Conservation (phyloP, 108 stramenopile genomes). For the Nannochloropsis gaditana region DNA sequence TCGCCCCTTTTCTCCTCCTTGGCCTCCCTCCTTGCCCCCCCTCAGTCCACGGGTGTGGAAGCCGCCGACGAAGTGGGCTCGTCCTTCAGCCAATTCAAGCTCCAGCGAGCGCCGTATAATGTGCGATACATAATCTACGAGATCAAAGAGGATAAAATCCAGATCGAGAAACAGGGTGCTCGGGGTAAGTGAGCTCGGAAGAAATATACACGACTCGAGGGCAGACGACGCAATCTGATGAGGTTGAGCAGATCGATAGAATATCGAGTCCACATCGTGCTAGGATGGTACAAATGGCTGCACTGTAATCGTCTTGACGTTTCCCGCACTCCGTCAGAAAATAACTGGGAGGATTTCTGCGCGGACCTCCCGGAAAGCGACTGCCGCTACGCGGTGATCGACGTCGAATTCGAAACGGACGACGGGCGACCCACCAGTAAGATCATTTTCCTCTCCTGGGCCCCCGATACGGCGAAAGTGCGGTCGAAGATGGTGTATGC, state of each 20-base stretch:
- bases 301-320: neutral
- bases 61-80: slow-evolving; percentile 40
- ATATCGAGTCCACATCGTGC: no score
- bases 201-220: neutral
- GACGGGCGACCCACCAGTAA: slow-evolving; percentile 87
- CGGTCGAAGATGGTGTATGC: slow-evolving; percentile 87
- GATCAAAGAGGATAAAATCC: slow-evolving; percentile 38
- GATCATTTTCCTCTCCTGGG: slow-evolving; percentile 86
- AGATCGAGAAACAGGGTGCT: slow-evolving; percentile 35
- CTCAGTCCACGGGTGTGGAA: slow-evolving; percentile 40
- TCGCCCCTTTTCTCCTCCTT: neutral
- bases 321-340: neutral
- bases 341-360: slow-evolving; percentile 38
- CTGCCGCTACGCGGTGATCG: slow-evolving; percentile 83
- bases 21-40: neutral
- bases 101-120: slow-evolving; percentile 38
- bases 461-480: slow-evolving; percentile 76
- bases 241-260: no score
- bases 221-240: no score
- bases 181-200: slow-evolving; percentile 21
- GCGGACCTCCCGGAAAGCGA: slow-evolving; percentile 56
- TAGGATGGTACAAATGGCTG: no score
- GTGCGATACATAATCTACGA: slow-evolving; percentile 44
- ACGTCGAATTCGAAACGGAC: slow-evolving; percentile 72
- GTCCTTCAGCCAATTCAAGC: slow-evolving; percentile 47